A percentile compares a stretch with the other conserved stretches of the same genome.
phyloP scores from a whole-genome alignment of 441 rosid species.

The Euphorbia celastroides region DNA sequence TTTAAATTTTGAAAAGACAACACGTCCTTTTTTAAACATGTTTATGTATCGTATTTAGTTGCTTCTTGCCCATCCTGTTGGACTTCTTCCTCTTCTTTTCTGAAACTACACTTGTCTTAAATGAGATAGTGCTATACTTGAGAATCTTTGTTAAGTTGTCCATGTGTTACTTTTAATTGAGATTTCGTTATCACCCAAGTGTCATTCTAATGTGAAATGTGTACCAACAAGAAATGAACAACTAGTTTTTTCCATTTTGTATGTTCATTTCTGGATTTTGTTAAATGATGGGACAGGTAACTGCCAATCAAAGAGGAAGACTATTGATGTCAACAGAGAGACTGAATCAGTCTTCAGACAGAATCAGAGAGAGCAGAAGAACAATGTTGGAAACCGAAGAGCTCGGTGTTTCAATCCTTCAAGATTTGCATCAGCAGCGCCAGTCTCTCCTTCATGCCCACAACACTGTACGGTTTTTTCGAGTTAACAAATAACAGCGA shows the following conservation, averaged over 20 bases:
- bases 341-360: constrained; percentile 48
- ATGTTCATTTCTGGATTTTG: background rate
- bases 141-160: background rate
- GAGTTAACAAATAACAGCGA: background rate
- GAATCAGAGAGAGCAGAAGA: constrained; percentile 78
- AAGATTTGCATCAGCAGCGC: constrained; percentile 76
- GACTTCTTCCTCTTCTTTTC: background rate
- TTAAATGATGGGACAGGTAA: constrained; percentile 40
- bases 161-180: background rate
- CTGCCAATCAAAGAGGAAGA: constrained; percentile 81
- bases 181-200: background rate
- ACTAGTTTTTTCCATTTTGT: background rate
- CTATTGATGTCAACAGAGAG: constrained; percentile 67
- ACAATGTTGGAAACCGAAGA: constrained; percentile 92
- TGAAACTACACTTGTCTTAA: background rate
- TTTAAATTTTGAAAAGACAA: no score
- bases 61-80: background rate
- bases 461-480: constrained; percentile 39
- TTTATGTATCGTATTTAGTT: background rate
- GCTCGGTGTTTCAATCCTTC: constrained; percentile 84
- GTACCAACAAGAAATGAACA: background rate
- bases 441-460: constrained; percentile 69
- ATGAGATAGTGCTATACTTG: background rate
- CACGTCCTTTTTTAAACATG: no score
- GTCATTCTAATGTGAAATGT: no score